phyloP scores from a whole-genome alignment of 192 early-diverging fungal genomes.

The Linnemannia hyalina region DNA sequence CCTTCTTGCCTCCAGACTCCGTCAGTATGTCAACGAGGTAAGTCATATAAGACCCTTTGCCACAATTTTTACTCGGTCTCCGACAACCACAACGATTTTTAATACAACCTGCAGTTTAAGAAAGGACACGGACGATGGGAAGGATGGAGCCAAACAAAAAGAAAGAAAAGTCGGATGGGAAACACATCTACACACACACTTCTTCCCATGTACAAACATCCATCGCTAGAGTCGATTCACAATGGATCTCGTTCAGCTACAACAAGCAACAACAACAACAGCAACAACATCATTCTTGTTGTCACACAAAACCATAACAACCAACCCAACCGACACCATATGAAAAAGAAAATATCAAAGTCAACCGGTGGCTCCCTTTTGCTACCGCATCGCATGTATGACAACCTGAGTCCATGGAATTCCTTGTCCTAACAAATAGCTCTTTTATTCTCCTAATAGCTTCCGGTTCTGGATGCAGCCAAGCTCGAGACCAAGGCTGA shows the following conservation, averaged over 20 bases:
- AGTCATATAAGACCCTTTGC: conserved; percentile 6
- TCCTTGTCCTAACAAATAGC: not conserved
- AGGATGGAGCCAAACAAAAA: not conserved
- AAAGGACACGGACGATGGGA: not conserved
- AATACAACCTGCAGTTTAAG: not conserved
- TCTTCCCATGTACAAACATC: not conserved
- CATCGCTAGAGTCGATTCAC: not conserved
- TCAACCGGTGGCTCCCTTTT: not conserved
- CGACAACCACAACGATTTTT: not conserved
- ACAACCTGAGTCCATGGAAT: not conserved
- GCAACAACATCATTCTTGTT: not conserved
- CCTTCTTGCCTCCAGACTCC: conserved; percentile 76
- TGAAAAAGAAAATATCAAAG: not conserved
- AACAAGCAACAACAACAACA: not conserved
- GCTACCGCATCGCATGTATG: not conserved
- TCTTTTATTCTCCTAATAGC: conserved; percentile 59
- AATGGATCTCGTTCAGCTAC: not conserved
- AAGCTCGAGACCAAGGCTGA: conserved; percentile 74
- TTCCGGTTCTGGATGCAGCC: conserved; percentile 79
- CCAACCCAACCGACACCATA: not conserved
- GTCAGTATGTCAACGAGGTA: conserved; percentile 79
- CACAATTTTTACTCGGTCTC: not conserved
- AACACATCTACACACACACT: not conserved
- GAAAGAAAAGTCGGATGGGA: not conserved
- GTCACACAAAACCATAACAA: not conserved